Evolutionary conservation across 2,329 filamentous ascomycete genomes (phyloP).

Genomic region (Ceratocystis eucalypticola): DNA sequence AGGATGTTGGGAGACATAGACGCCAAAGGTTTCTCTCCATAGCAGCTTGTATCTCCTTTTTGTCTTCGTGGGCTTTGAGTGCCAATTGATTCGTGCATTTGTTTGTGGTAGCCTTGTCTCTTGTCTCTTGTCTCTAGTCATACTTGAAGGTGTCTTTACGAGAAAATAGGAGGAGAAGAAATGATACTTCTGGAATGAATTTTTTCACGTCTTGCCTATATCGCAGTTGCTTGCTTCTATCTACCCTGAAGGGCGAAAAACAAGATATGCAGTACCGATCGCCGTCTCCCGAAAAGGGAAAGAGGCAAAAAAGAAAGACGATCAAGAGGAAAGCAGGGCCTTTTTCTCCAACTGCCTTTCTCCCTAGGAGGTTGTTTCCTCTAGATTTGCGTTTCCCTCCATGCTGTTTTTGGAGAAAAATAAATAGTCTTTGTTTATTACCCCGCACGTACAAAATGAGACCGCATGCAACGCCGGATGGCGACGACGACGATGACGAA

Average conservation of each 20-base stretch:
- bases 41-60: not conserved
- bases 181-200: not conserved
- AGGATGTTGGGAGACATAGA: not conserved
- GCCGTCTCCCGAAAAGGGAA: not conserved
- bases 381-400: not conserved
- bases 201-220: not conserved
- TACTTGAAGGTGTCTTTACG: not conserved
- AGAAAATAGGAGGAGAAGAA: not conserved
- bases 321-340: conserved; percentile 2
- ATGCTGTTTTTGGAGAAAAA: not conserved
- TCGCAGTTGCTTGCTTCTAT: not conserved
- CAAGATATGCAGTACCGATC: not conserved
- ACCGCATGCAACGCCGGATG: not conserved
- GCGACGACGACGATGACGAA: not conserved
- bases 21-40: not conserved
- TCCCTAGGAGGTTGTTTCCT: not conserved
- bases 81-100: not conserved
- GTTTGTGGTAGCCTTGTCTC: not conserved
- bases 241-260: not conserved
- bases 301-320: not conserved
- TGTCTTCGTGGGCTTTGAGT: not conserved
- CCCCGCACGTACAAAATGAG: not conserved
- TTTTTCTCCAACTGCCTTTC: conserved; percentile 5
- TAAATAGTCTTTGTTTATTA: not conserved
- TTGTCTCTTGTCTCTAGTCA: not conserved